Conservation (phyloP, 2,329 filamentous ascomycete species). For the Penicillium paneum region DNA sequence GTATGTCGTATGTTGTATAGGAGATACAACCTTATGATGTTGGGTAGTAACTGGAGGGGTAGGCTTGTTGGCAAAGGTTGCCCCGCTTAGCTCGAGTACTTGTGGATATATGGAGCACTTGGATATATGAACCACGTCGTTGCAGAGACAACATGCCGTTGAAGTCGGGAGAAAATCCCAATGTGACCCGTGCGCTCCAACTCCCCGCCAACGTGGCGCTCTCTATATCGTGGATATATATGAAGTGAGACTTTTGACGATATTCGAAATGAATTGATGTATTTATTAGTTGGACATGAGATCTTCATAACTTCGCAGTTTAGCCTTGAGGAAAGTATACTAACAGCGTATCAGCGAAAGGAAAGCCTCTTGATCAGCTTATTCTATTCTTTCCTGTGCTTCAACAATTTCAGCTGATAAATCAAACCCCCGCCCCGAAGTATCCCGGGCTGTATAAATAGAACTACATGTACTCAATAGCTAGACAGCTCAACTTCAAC, state of each 20-base stretch:
- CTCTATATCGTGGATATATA: not conserved
- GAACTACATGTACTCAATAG: not conserved
- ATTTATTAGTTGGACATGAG: not conserved
- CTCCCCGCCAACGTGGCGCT: conserved; percentile 7
- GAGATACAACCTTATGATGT: not conserved
- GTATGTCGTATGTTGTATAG: not conserved
- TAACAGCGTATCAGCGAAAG: no score
- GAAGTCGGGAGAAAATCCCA: not conserved
- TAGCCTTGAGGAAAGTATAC: no score
- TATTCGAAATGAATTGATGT: no score
- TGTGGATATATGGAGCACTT: not conserved
- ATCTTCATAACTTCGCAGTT: not conserved
- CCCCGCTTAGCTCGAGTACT: conserved; percentile 1
- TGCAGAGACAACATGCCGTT: not conserved
- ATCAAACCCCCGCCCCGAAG: not conserved
- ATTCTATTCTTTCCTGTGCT: not conserved
- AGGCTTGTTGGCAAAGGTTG: not conserved
- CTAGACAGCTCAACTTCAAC: not conserved
- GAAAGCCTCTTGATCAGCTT: not conserved
- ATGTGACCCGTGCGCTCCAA: conserved; percentile 5
- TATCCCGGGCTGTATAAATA: not conserved
- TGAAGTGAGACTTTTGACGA: not conserved
- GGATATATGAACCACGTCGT: not conserved
- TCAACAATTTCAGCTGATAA: conserved; percentile 1
- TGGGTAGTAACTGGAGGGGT: not conserved